Evolutionary conservation across 768 basidiomycete species (phyloP).

Genomic region (Macrolepiota fuliginosa): DNA sequence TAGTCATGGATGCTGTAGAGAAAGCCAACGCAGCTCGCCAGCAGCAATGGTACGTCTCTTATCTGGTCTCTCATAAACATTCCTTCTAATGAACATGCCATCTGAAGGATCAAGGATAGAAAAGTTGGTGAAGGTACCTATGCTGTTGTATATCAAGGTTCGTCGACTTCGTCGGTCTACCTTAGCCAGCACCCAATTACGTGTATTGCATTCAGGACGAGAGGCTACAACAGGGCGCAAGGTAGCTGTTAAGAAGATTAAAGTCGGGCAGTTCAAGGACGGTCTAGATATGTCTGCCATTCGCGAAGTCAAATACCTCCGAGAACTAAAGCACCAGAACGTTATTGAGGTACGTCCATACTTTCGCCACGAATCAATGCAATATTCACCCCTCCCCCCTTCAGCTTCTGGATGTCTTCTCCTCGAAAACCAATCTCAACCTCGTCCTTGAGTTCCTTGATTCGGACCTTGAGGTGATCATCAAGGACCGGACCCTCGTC

Average conservation of each 20-base stretch:
- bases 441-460: constrained; percentile 96
- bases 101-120: constrained; percentile 68
- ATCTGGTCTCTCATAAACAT: neutral
- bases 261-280: constrained; percentile 95
- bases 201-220: constrained; percentile 46
- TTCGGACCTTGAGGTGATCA: constrained; percentile 95
- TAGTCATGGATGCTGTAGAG: constrained; percentile 77
- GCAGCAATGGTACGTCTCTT: constrained; percentile 53
- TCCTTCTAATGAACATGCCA: neutral
- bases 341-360: constrained; percentile 74
- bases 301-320: constrained; percentile 95
- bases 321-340: constrained; percentile 92
- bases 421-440: constrained; percentile 93
- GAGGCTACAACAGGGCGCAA: constrained; percentile 74
- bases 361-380: neutral
- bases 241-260: constrained; percentile 98
- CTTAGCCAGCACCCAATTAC: neutral
- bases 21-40: constrained; percentile 73
- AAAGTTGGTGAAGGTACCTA: constrained; percentile 93
- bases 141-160: constrained; percentile 93
- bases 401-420: constrained; percentile 95
- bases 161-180: constrained; percentile 13
- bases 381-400: neutral
- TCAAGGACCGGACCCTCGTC: constrained; percentile 89
- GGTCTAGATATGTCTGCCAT: constrained; percentile 99